Conservation (phyloP, 169 alveolate species). For the Plasmodium reichenowi region DNA sequence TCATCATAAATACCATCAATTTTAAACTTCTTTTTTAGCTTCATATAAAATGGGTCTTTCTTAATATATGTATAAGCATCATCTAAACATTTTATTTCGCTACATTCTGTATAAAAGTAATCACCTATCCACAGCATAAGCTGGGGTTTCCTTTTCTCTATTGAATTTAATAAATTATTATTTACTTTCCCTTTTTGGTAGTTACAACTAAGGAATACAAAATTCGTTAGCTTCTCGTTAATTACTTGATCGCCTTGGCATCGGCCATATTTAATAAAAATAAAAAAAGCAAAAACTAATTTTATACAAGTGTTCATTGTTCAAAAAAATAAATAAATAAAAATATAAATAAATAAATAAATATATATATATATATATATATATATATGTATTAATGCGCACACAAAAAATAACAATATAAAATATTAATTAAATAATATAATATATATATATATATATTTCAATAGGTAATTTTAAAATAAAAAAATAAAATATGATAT, state of each 20-base stretch:
- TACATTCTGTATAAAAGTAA: slow-evolving; percentile 83
- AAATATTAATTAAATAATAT: too few relatives aligned
- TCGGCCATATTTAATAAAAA: slow-evolving; percentile 18
- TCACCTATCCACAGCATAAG: slow-evolving; percentile 89
- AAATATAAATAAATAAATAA: background rate
- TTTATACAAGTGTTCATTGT: slow-evolving; percentile 52
- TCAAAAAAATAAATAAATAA: slow-evolving; percentile 16
- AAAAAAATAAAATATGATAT: too few relatives aligned
- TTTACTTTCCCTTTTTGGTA: slow-evolving; percentile 39
- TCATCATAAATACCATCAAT: slow-evolving; percentile 91
- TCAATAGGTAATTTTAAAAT: too few relatives aligned
- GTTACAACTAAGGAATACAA: slow-evolving; percentile 65
- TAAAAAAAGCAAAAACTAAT: slow-evolving; percentile 18
- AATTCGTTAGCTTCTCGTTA: slow-evolving; percentile 26
- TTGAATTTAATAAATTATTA: slow-evolving; percentile 13
- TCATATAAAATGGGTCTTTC: slow-evolving; percentile 70
- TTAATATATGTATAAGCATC: slow-evolving; percentile 76
- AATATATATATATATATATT: too few relatives aligned
- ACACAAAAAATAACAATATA: too few relatives aligned
- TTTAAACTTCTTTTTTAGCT: slow-evolving; percentile 66
- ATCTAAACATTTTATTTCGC: slow-evolving; percentile 79
- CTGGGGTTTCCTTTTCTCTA: slow-evolving; percentile 82
- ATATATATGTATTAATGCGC: too few relatives aligned
- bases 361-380: too few relatives aligned
- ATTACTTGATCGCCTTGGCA: slow-evolving; percentile 62